Base-by-base conservation (phyloP, 2,329 filamentous ascomycete genomes). In the Diaporthe caulivora region DNA sequence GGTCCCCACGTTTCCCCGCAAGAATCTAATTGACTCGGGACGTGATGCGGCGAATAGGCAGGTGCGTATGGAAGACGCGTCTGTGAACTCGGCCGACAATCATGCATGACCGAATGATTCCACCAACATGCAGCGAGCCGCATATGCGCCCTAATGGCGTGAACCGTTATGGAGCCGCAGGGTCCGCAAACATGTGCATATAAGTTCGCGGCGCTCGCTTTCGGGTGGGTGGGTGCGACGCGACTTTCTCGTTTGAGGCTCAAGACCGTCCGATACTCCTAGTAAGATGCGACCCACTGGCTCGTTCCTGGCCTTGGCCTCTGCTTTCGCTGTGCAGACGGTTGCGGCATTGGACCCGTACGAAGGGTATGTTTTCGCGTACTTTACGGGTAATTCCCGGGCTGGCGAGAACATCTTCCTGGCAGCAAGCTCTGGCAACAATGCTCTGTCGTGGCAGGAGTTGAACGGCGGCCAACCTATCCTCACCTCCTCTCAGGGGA, bases 381-480 rank as follows among this genome's bases (percentile, higher is more conserved):
- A 71, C 57, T 71, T 71, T 47, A 71, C 70, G 3, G 70, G 70
- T 5, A 71, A 51, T 34, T 54, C 70, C 7, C 17, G 13, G 21
- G 55, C 53, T 24, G 70, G 70, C 0, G 81, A 81, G 44, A 76
- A 85, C 55, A 84, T 85, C 47, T 84, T 80, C 74, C 78, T 85
- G 7, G 82, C 83, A 8, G 83, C 82, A 29, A 83, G 81, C 74
- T 80, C 82, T 13, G 83, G 83, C 67, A 85, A 85, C 76, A 81
- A 85, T 75, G 83, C 84, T 4, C 75, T 84, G 8, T 79, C 78
- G 54, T 85, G 84, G 84, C 78, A 76, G 44, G 82, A 84, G 71
- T 72, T 85, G 71, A 84, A 85, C 72, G 78, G 78, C 18, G 82
- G 81, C 5, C 77, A 83, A 49, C 81, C 83, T 0, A 78, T 82